These are phyloP conservation scores for Ustilago shanxiensis DNA, from an alignment of 1,284 basidiomycete genomes.

Conservation along the genomic window DNA sequence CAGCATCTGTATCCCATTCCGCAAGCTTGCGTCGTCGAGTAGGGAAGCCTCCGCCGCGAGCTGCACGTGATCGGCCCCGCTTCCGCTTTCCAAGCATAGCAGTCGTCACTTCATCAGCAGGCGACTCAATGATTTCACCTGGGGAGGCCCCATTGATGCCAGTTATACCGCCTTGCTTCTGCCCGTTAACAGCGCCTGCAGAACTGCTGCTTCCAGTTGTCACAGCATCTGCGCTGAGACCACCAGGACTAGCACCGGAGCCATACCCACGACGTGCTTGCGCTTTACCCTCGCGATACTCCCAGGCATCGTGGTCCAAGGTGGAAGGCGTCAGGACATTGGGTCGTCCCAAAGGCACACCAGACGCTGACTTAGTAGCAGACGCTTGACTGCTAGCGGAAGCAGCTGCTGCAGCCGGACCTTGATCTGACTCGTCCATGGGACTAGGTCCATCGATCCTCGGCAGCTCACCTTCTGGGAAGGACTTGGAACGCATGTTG, in stretches of 20 bases:
- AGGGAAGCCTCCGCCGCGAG: conserved; percentile 40
- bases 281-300: conserved; percentile 60
- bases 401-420: conserved; percentile 7
- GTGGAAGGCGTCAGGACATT: conserved; percentile 49
- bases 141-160: conserved; percentile 38
- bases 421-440: conserved; percentile 26
- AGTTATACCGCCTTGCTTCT: conserved; percentile 22
- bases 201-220: conserved; percentile 47
- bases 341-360: conserved; percentile 28
- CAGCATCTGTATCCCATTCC: conserved; percentile 53
- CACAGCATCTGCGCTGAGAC: conserved; percentile 34
- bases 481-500: conserved; percentile 43
- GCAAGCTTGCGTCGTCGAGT: conserved; percentile 29
- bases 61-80: conserved; percentile 41
- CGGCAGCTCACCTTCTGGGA: conserved; percentile 45
- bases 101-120: conserved; percentile 45
- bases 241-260: conserved; percentile 44
- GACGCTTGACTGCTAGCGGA: conserved; percentile 23
- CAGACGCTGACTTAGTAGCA: conserved; percentile 13
- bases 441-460: conserved; percentile 23
- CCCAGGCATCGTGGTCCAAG: conserved; percentile 55
- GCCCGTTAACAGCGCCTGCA: conserved; percentile 28
- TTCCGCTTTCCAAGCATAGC: conserved; percentile 53
- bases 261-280: conserved; percentile 48
- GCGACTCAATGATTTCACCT: conserved; percentile 46